Conservation (phyloP, 192 early-diverging fungal genomes). For the Backusella morwellensis region DNA sequence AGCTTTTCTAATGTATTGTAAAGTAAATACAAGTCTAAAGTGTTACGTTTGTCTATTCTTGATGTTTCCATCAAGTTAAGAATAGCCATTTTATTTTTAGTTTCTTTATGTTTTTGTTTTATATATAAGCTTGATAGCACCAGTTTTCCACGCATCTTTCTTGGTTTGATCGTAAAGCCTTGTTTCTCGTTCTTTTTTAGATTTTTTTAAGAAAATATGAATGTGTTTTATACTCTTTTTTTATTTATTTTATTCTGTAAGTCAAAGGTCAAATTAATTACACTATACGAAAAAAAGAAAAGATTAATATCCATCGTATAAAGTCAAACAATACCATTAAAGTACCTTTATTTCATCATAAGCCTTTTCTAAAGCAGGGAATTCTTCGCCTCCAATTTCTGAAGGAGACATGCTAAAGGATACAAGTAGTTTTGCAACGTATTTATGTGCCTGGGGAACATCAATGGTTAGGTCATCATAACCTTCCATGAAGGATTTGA, state of each 20-base stretch:
- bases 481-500: slow-evolving; percentile 27
- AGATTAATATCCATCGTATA: too few relatives aligned
- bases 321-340: background rate
- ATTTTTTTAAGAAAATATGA: background rate
- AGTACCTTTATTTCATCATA: background rate
- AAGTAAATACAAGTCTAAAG: too few relatives aligned
- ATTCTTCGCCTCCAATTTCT: background rate
- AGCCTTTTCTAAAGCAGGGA: background rate
- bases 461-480: slow-evolving; percentile 38
- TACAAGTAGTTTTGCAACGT: slow-evolving; percentile 13
- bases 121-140: too few relatives aligned
- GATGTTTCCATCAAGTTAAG: background rate
- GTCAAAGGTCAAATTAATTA: background rate
- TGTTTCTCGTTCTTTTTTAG: background rate
- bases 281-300: background rate
- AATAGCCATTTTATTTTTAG: too few relatives aligned
- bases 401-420: background rate
- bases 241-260: too few relatives aligned
- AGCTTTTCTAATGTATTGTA: too few relatives aligned
- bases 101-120: too few relatives aligned
- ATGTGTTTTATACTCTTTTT: too few relatives aligned
- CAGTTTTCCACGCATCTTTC: too few relatives aligned
- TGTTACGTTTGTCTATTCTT: background rate
- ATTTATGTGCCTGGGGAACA: slow-evolving; percentile 36
- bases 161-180: too few relatives aligned